Conservation (phyloP, 495 filamentous ascomycete species). For the Trichoderma reesei region DNA sequence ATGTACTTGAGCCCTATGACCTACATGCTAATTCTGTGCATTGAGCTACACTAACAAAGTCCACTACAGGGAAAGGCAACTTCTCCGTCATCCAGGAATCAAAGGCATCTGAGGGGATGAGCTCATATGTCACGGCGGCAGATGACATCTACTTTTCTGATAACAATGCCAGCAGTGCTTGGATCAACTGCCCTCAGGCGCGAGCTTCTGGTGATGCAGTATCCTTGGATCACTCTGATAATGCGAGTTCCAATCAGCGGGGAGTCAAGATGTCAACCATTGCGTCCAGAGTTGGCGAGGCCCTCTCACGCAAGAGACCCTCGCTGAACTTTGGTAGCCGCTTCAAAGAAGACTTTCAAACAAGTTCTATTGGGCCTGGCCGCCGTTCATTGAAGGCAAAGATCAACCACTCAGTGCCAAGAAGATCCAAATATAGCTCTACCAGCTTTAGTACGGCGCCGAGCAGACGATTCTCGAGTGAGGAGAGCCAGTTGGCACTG, state of each 20-base stretch:
- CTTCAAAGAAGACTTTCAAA: slow-evolving; percentile 12
- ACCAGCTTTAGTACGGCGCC: background rate
- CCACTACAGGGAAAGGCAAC: background rate
- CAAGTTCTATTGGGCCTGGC: background rate
- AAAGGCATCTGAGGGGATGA: background rate
- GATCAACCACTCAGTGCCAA: slow-evolving; percentile 4
- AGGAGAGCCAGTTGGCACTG: no score
- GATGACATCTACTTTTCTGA: background rate
- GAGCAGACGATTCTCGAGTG: background rate
- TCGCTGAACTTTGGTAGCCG: background rate
- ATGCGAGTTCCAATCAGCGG: background rate
- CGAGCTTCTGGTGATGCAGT: background rate
- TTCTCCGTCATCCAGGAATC: background rate
- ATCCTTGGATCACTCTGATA: background rate
- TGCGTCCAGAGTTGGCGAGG: slow-evolving; percentile 8
- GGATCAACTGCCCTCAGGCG: background rate
- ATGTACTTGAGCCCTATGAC: background rate
- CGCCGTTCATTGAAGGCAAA: slow-evolving; percentile 1
- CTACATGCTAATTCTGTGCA: background rate
- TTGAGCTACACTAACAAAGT: background rate
- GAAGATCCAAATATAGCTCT: background rate
- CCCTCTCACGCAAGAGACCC: background rate
- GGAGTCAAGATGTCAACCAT: slow-evolving; percentile 10
- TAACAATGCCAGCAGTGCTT: background rate
- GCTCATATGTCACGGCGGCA: background rate